phyloP scores from a whole-genome alignment of 257 asterid genomes.

The Petunia axillaris region DNA sequence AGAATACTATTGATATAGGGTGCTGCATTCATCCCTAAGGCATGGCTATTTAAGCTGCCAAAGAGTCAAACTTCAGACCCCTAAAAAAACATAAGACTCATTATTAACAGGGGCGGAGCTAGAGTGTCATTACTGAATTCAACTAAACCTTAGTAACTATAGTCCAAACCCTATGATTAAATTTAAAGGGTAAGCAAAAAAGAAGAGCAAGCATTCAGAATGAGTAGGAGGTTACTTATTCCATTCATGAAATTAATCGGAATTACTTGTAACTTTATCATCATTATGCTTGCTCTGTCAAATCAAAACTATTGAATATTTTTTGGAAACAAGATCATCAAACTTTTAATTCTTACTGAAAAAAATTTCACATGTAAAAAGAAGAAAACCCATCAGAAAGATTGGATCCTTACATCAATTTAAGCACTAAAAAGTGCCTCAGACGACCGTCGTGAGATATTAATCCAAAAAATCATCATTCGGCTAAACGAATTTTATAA shows the following conservation, averaged over 20 bases:
- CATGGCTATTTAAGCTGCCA: constrained; percentile 40
- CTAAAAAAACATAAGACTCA: not conserved
- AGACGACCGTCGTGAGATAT: constrained; percentile 18
- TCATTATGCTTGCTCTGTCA: not conserved
- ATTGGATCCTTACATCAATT: constrained; percentile 10
- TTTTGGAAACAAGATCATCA: not conserved
- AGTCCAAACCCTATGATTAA: too few species aligned
- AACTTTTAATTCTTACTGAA: not conserved
- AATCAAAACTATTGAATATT: not conserved
- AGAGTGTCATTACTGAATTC: too few species aligned
- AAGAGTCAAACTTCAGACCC: constrained; percentile 66
- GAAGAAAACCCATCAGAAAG: not conserved
- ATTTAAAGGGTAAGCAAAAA: too few species aligned
- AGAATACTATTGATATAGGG: constrained; percentile 26
- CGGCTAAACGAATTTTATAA: not conserved
- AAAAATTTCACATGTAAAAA: not conserved
- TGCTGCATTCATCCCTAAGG: constrained; percentile 55
- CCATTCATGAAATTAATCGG: constrained; percentile 4
- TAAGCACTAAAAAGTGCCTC: not conserved
- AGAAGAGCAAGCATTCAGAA: constrained; percentile 15
- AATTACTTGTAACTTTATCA: not conserved
- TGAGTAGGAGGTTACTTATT: constrained; percentile 15
- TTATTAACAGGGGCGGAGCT: too few species aligned
- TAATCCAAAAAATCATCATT: not conserved
- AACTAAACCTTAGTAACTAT: too few species aligned